Evolutionary conservation across 83 land plant genomes (phyloP).

Genomic region (Picea abies): DNA sequence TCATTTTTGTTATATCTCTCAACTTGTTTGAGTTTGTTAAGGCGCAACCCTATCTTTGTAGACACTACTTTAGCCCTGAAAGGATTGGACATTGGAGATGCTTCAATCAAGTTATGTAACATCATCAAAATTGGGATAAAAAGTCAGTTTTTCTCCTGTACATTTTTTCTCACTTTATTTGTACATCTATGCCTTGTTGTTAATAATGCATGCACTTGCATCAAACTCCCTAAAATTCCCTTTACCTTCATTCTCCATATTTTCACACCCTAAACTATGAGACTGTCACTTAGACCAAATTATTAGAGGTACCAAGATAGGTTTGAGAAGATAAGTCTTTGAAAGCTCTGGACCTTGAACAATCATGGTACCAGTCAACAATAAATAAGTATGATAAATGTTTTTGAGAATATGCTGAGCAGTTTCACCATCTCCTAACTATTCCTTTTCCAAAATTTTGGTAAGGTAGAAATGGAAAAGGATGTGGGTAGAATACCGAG

Average conservation of each 20-base stretch:
- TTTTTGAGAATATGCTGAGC: constrained; percentile 20
- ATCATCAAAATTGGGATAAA: no score
- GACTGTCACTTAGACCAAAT: constrained; percentile 18
- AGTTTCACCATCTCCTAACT: constrained; percentile 18
- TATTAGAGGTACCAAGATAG: constrained; percentile 32
- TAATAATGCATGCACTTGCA: constrained; percentile 22
- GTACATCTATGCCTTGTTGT: constrained; percentile 36
- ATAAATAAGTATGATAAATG: constrained; percentile 40
- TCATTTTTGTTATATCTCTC: no score
- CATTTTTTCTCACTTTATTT: constrained; percentile 14
- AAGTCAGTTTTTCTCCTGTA: constrained; percentile 15
- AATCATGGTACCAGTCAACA: constrained; percentile 27
- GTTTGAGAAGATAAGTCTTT: constrained; percentile 28
- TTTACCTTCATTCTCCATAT: not conserved
- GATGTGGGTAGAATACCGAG: constrained; percentile 34
- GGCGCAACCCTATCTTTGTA: no score
- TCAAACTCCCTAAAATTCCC: constrained; percentile 21
- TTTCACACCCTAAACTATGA: not conserved
- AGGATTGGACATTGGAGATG: no score
- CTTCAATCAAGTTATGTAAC: no score
- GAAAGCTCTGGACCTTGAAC: constrained; percentile 23
- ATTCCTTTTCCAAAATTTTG: not conserved
- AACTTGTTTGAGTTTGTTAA: no score
- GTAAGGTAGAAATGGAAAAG: constrained; percentile 29
- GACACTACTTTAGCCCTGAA: no score